Evolutionary conservation across 352 stramenopile species (phyloP).

Genomic region (Peronospora belbahrii): DNA sequence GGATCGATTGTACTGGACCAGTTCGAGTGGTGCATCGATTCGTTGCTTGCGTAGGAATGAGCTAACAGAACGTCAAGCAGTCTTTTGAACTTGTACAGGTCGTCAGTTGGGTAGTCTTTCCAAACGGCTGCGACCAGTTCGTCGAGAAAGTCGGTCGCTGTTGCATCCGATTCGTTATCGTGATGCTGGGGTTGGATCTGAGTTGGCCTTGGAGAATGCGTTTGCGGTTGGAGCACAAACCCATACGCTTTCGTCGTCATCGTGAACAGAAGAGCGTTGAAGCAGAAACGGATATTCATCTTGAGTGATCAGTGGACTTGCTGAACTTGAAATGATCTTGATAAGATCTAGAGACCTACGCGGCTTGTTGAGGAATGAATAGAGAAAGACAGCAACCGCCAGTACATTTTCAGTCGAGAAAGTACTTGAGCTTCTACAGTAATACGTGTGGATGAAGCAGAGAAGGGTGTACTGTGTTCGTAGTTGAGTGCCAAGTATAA

Average conservation of each 20-base stretch:
- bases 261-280: conserved; percentile 1
- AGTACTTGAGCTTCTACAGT: conserved; percentile 7
- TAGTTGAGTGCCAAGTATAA: too few species aligned
- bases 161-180: not conserved
- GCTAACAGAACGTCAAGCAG: conserved; percentile 10
- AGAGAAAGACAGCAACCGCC: not conserved
- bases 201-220: not conserved
- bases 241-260: conserved; percentile 1
- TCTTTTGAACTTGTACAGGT: conserved; percentile 2
- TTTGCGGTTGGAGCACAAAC: not conserved
- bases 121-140: not conserved
- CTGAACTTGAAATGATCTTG: not conserved
- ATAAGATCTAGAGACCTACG: conserved; percentile 1
- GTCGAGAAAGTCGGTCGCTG: conserved; percentile 4
- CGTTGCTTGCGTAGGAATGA: too few species aligned
- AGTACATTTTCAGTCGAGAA: conserved; percentile 6
- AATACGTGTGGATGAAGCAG: too few species aligned
- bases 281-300: conserved; percentile 9
- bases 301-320: not conserved
- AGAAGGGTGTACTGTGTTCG: too few species aligned
- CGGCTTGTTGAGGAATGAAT: conserved; percentile 11
- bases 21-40: conserved; percentile 4
- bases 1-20: not conserved
- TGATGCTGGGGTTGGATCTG: conserved; percentile 4
- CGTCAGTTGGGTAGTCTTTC: not conserved